These are phyloP conservation scores for Fraxinus excelsior DNA, from an alignment of 257 asterid species.

Conservation along the genomic window DNA sequence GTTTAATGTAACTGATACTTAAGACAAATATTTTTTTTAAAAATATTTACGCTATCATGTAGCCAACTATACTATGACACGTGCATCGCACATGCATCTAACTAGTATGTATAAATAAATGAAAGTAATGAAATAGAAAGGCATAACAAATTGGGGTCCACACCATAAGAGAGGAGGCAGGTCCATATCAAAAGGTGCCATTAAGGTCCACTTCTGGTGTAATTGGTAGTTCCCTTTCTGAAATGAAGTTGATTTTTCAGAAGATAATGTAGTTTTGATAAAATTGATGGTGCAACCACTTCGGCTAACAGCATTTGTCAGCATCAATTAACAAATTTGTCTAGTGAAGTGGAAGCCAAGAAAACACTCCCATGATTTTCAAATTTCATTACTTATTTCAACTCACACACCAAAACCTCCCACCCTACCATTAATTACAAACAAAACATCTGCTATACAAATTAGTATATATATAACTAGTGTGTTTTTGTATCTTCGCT, in stretches of 20 bases:
- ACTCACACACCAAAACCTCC: slow-evolving; percentile 17
- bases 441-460: slow-evolving; percentile 6
- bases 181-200: slow-evolving; percentile 23
- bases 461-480: not conserved
- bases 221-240: slow-evolving; percentile 20
- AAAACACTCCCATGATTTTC: slow-evolving; percentile 42
- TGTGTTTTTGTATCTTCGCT: not conserved
- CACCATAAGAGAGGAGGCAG: slow-evolving; percentile 19
- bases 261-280: slow-evolving; percentile 7
- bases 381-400: slow-evolving; percentile 15
- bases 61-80: too few species aligned
- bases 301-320: slow-evolving; percentile 37
- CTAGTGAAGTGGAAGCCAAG: slow-evolving; percentile 95
- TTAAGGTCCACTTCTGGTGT: slow-evolving; percentile 16
- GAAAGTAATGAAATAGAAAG: not conserved
- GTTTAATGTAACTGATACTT: too few species aligned
- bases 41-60: too few species aligned
- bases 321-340: slow-evolving; percentile 59
- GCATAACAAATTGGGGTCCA: slow-evolving; percentile 22
- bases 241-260: not conserved
- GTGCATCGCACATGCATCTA: too few species aligned
- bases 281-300: slow-evolving; percentile 61
- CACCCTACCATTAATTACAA: slow-evolving; percentile 15
- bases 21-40: too few species aligned
- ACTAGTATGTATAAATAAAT: too few species aligned